Conservation (phyloP, 129 eudicot species). For the Kitagawia praeruptora region DNA sequence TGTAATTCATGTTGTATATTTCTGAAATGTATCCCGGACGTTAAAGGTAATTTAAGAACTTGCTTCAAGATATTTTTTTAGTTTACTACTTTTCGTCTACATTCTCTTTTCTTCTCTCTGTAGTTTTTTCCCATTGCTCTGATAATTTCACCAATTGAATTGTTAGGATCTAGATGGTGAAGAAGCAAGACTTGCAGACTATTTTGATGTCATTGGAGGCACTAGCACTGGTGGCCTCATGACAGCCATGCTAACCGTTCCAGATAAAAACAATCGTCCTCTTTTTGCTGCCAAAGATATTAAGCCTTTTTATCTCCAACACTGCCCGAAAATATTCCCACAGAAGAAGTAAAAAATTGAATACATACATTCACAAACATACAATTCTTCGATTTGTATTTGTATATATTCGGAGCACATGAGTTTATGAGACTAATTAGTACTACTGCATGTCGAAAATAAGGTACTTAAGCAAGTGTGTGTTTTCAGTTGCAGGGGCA, state of each 20-base stretch:
- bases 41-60: too few species aligned
- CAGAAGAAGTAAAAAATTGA: slow-evolving; percentile 25
- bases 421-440: neutral
- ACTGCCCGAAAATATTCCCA: slow-evolving; percentile 57
- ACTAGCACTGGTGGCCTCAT: slow-evolving; percentile 62
- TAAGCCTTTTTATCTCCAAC: slow-evolving; percentile 37
- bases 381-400: neutral
- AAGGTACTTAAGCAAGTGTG: neutral
- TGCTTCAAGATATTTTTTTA: too few species aligned
- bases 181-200: slow-evolving; percentile 58
- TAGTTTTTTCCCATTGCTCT: neutral
- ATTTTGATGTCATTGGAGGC: slow-evolving; percentile 58
- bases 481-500: slow-evolving; percentile 15
- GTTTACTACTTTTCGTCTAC: too few species aligned
- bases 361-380: neutral
- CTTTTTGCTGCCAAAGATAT: slow-evolving; percentile 56
- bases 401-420: neutral
- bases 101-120: too few species aligned
- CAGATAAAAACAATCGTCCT: slow-evolving; percentile 41
- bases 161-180: slow-evolving; percentile 47
- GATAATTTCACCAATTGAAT: neutral
- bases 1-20: too few species aligned
- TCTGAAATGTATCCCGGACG: too few species aligned
- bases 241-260: slow-evolving; percentile 57
- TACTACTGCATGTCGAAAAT: too few species aligned